Conservation (phyloP, 305 asterid genomes). For the Fraxinus greggii region DNA sequence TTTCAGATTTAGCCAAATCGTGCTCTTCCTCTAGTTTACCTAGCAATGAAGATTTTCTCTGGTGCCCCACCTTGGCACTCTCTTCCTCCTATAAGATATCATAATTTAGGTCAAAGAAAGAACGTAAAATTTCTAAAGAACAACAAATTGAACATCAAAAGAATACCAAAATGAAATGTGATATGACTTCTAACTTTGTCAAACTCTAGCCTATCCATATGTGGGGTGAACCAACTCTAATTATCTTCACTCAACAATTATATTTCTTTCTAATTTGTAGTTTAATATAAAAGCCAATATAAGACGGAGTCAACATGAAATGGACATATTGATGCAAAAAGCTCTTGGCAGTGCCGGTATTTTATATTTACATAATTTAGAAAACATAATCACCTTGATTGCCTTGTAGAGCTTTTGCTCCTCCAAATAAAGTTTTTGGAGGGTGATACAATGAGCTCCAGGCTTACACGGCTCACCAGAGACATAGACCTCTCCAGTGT, state of each 20-base stretch:
- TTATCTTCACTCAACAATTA: not conserved
- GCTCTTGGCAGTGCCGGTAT: not conserved
- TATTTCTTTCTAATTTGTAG: not conserved
- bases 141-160: not conserved
- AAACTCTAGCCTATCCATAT: not conserved
- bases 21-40: conserved; percentile 66
- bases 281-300: no score
- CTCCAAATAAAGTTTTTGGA: conserved; percentile 60
- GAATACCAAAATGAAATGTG: not conserved
- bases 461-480: conserved; percentile 70
- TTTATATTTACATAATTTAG: not conserved
- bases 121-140: not conserved
- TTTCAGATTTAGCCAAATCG: conserved; percentile 57
- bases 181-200: not conserved
- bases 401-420: conserved; percentile 75
- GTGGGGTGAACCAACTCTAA: not conserved
- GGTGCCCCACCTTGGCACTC: conserved; percentile 58
- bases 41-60: conserved; percentile 48
- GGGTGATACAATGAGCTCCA: conserved; percentile 73
- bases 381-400: conserved; percentile 52
- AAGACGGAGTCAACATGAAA: not conserved
- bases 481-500: conserved; percentile 32
- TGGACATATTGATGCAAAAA: not conserved
- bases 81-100: conserved; percentile 51
- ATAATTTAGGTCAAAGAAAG: conserved; percentile 6